Conservation (phyloP, 345 rosid species). For the Gossypium mustelinum region DNA sequence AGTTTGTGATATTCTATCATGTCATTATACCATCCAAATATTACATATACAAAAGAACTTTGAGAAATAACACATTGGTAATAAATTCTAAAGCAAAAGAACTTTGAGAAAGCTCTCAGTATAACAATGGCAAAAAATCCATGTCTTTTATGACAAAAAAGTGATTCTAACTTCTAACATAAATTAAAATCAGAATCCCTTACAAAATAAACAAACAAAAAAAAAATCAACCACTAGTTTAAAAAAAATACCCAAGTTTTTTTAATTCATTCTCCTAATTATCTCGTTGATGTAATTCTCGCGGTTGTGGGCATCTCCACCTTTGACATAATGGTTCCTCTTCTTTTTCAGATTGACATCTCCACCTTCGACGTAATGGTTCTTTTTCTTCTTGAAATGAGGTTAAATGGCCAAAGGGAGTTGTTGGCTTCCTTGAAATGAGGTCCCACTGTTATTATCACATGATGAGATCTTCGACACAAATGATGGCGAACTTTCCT, state of each 20-base stretch:
- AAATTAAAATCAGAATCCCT: background rate
- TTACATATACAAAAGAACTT: too few species aligned
- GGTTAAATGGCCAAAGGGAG: too few species aligned
- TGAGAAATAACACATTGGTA: too few species aligned
- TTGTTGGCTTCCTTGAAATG: conserved; percentile 10
- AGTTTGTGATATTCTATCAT: too few species aligned
- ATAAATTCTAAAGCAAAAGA: background rate
- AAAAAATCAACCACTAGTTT: background rate
- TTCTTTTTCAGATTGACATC: conserved; percentile 60
- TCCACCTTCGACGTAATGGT: conserved; percentile 38
- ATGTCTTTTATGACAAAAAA: background rate
- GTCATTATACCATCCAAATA: too few species aligned
- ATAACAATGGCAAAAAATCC: background rate
- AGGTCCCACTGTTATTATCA: conserved; percentile 83
- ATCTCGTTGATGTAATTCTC: conserved; percentile 36
- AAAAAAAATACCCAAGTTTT: background rate
- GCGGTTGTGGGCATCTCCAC: conserved; percentile 83
- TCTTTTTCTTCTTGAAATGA: conserved; percentile 79
- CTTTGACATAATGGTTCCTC: conserved; percentile 93
- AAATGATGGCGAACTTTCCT: conserved; percentile 70
- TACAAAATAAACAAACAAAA: background rate
- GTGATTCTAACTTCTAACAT: background rate
- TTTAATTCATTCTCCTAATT: conserved; percentile 72
- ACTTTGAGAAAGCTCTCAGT: background rate
- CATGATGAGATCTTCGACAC: conserved; percentile 75